Percentiles rank a stretch among this genome's conserved stretches.
Conservation (phyloP, 2,329 filamentous ascomycete genomes). For the Nigrospora oryzae region DNA sequence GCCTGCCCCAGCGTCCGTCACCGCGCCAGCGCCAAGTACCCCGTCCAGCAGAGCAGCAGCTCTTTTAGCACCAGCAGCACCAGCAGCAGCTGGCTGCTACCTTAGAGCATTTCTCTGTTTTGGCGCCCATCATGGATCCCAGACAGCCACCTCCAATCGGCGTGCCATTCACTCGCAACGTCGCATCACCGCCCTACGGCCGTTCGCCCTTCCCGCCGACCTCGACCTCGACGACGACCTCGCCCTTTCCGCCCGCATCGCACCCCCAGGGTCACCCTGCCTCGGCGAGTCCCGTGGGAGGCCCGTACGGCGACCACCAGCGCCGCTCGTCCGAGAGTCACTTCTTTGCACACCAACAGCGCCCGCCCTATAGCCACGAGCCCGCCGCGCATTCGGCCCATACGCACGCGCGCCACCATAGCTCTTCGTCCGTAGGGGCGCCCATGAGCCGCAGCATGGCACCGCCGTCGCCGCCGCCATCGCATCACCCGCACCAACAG, state of each 20-base stretch:
- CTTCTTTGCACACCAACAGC: conserved; percentile 18
- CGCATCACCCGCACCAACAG: conserved; percentile 11
- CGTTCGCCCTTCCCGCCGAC: conserved; percentile 8
- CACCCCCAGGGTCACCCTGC: conserved; percentile 18
- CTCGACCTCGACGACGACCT: conserved; percentile 2
- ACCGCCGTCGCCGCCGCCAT: conserved; percentile 17
- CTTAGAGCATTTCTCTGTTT: not conserved
- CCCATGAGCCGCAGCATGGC: conserved; percentile 18
- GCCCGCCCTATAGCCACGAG: conserved; percentile 16
- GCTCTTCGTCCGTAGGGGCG: conserved; percentile 19
- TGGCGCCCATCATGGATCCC: conserved; percentile 3
- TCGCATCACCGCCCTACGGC: conserved; percentile 6
- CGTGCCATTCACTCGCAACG: conserved; percentile 5
- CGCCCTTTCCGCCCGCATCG: conserved; percentile 5
- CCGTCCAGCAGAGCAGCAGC: too few relatives aligned
- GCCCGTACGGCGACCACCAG: conserved; percentile 8
- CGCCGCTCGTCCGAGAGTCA: conserved; percentile 20
- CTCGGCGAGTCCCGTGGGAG: conserved; percentile 16
- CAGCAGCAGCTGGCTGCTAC: not conserved
- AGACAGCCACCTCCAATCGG: conserved; percentile 3
- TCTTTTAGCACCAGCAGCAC: too few relatives aligned
- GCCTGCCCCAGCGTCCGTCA: not conserved
- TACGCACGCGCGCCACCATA: conserved; percentile 20
- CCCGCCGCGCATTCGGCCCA: conserved; percentile 17
- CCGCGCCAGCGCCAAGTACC: too few relatives aligned